Base-by-base conservation (phyloP, 345 rosid genomes). In the Rhodamnia rubescens region DNA sequence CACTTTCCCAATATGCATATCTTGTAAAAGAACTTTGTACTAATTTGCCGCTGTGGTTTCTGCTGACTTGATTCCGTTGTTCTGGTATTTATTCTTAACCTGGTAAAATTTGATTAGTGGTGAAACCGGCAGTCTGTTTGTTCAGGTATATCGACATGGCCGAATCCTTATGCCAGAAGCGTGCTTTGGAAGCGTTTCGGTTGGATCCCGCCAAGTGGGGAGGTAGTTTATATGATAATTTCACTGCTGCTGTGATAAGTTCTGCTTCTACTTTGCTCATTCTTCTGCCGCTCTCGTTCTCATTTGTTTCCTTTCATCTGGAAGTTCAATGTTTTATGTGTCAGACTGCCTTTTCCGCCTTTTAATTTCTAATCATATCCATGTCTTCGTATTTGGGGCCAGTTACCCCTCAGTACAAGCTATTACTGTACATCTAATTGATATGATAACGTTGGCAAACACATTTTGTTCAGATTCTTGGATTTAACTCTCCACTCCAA, bases 121-220 rank as follows among this genome's bases (percentile, higher is more conserved):
- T 81, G 53, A 27, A 87, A 49, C 69, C 84, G 57, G 69, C 83
- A 36, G 85, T 85, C 91, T 84, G 57, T 74, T 61, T 61, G 90
- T 87, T 83, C 91, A 97, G 99, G 93, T 97, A 90, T 88, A 95
- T 97, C 85, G 99, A 97, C 91, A 97, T 97, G 99, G 99, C 98
- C 4, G 99, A 97, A 88, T 74, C 98, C 69, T 90, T 97, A 57
- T 97, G 99, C 86, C 98, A 97, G 89, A 95, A 96, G 87, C 98
- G 99, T 18, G 98, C 99, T 84, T 87, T 97, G 85, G 98, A 97
- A 85, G 99, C 99, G 81, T 97, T 96, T 87, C 90, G 94, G 82
- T 90, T 97, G 93, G 99, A 97, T 87, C 99, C 98, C 88, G 93
- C 93, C 84, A 97, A 96, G 89, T 97, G 99, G 99, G 99, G 99